A percentile compares a stretch with the other conserved stretches of the same genome.
Evolutionary conservation across 2,329 filamentous ascomycete species (phyloP).

Genomic region (Arthrobotrys musiformis): DNA sequence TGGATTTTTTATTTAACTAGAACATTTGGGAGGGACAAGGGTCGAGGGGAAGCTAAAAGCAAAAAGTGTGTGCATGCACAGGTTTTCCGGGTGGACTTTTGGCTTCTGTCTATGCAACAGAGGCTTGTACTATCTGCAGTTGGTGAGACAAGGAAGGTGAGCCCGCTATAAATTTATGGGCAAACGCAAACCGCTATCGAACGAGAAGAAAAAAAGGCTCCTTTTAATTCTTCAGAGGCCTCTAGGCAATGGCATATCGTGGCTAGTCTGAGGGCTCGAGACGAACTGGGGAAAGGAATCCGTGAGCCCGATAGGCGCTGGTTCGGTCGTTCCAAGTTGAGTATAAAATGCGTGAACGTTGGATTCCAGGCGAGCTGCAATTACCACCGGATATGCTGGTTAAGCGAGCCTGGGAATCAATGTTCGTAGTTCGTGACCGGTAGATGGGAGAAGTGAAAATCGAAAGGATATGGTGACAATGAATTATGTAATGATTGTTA

Average conservation of each 20-base stretch:
- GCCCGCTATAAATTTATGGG: conserved; percentile 24
- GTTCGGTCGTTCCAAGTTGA: neutral
- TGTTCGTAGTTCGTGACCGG: neutral
- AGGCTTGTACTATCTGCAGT: conserved; percentile 35
- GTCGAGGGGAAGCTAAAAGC: conserved; percentile 39
- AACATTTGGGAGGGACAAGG: conserved; percentile 29
- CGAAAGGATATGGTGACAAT: neutral
- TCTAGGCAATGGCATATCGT: conserved; percentile 9
- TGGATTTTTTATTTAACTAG: conserved; percentile 52
- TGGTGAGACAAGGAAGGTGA: conserved; percentile 52
- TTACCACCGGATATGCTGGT: conserved; percentile 8
- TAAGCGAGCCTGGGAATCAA: conserved; percentile 29
- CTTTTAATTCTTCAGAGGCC: neutral
- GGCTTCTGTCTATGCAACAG: conserved; percentile 25
- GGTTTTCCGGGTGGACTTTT: conserved; percentile 42
- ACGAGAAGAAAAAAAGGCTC: conserved; percentile 33
- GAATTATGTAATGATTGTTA: conserved; percentile 48
- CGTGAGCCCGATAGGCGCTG: conserved; percentile 13
- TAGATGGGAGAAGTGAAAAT: neutral
- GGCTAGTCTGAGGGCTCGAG: conserved; percentile 34
- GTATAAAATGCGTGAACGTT: conserved; percentile 3
- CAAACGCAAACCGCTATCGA: conserved; percentile 11
- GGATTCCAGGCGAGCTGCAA: conserved; percentile 4
- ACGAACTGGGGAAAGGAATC: conserved; percentile 21
- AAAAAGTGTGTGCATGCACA: conserved; percentile 47